These are phyloP conservation scores for Hordeum marinum DNA, from an alignment of 176 grass and related monocot species.

Conservation along the genomic window DNA sequence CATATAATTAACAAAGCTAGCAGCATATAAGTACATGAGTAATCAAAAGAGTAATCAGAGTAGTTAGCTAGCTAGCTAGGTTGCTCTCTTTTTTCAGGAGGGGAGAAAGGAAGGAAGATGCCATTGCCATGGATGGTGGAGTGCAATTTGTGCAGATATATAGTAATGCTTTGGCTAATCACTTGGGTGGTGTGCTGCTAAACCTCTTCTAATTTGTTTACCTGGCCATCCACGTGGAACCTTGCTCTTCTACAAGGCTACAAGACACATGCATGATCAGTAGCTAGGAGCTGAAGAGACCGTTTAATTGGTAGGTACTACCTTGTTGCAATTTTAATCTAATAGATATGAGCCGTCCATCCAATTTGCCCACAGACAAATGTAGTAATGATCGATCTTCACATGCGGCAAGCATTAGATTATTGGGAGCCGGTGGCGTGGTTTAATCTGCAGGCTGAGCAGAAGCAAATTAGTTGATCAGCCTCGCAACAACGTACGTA, in stretches of 20 bases:
- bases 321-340: neutral
- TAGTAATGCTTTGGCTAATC: neutral
- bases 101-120: neutral
- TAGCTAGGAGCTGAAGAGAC: neutral
- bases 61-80: neutral
- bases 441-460: constrained; percentile 4
- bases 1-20: neutral
- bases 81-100: neutral
- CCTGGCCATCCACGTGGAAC: constrained; percentile 27
- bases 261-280: constrained; percentile 19
- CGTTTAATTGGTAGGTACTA: neutral
- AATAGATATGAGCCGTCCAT: constrained; percentile 1
- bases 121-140: neutral
- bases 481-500: neutral
- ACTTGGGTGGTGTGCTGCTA: neutral
- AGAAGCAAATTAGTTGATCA: neutral
- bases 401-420: neutral
- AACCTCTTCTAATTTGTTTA: neutral
- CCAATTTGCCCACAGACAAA: constrained; percentile 2
- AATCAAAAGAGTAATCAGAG: constrained; percentile 3
- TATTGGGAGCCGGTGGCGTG: neutral
- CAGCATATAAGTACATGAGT: neutral
- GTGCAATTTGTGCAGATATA: neutral
- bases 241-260: neutral
- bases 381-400: neutral